Evolutionary conservation across 768 basidiomycete genomes (phyloP).

Genomic region (Leccinum ochraceum): DNA sequence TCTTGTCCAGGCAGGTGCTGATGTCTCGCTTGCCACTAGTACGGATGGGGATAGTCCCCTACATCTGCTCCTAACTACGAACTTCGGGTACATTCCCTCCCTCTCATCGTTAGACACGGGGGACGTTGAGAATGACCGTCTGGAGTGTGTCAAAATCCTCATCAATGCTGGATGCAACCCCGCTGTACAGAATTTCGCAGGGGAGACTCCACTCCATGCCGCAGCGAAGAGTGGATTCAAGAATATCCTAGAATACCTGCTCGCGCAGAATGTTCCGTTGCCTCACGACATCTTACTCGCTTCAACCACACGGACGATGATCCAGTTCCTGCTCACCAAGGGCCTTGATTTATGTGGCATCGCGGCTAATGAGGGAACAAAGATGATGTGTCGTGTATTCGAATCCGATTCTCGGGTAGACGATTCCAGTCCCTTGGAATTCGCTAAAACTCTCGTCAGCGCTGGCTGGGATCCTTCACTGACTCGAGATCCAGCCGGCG

Average conservation of each 20-base stretch:
- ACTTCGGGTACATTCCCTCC: too few relatives aligned
- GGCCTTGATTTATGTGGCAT: neutral
- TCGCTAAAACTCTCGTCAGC: neutral
- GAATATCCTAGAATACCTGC: neutral
- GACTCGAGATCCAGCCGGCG: neutral
- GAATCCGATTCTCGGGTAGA: too few relatives aligned
- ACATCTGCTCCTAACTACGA: neutral
- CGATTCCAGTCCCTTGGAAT: too few relatives aligned
- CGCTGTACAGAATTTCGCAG: neutral
- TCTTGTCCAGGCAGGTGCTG: neutral
- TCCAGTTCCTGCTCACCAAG: neutral
- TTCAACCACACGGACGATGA: neutral
- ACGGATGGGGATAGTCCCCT: neutral
- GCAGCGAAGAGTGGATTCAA: neutral
- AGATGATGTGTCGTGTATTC: neutral
- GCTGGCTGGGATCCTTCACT: constrained; percentile 1
- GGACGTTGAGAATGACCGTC: neutral
- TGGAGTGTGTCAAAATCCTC: constrained; percentile 1
- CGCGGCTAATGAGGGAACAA: neutral
- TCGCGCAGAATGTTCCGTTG: neutral
- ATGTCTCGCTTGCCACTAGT: neutral
- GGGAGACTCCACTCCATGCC: neutral
- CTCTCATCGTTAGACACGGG: too few relatives aligned
- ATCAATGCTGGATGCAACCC: constrained; percentile 5
- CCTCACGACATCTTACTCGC: neutral